Percentiles rank a stretch among this genome's conserved stretches.
phyloP scores from a whole-genome alignment of 805 yeast genomes.

The Metschnikowia amazonensis region DNA sequence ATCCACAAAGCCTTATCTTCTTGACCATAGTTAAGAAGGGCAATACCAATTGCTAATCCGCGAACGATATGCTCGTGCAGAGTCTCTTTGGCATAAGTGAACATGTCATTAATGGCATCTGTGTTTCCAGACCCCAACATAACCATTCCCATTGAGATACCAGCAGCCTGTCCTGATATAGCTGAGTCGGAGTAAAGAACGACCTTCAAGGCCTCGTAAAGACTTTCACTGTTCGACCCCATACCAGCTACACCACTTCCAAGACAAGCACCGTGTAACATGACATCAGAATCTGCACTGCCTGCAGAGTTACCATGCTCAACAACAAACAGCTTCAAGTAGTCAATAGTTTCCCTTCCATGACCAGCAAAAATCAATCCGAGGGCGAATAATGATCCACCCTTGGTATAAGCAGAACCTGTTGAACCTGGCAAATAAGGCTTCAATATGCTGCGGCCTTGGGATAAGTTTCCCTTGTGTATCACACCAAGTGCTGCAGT shows the following conservation, averaged over 20 bases:
- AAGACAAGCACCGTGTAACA: slow-evolving; percentile 91
- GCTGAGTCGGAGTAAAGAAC: slow-evolving; percentile 89
- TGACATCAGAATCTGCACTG: slow-evolving; percentile 68
- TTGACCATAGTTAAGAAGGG: slow-evolving; percentile 79
- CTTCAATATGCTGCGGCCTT: slow-evolving; percentile 79
- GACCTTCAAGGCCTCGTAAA: slow-evolving; percentile 78
- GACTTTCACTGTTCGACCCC: slow-evolving; percentile 73
- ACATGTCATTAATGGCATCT: slow-evolving; percentile 70
- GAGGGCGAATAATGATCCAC: slow-evolving; percentile 90
- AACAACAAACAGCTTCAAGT: slow-evolving; percentile 66
- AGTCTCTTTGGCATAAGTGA: slow-evolving; percentile 88
- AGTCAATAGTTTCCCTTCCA: slow-evolving; percentile 81
- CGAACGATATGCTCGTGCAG: slow-evolving; percentile 94
- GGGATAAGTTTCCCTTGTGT: slow-evolving; percentile 89
- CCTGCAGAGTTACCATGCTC: slow-evolving; percentile 65
- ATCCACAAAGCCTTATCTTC: slow-evolving; percentile 74
- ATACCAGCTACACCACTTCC: slow-evolving; percentile 97
- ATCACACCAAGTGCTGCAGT: slow-evolving; percentile 98
- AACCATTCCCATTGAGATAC: slow-evolving; percentile 90
- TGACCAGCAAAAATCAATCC: slow-evolving; percentile 96
- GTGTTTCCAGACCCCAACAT: slow-evolving; percentile 88
- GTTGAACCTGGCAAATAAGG: slow-evolving; percentile 86
- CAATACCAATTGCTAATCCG: slow-evolving; percentile 87
- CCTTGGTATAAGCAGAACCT: slow-evolving; percentile 85
- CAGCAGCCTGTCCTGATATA: slow-evolving; percentile 93